phyloP scores from a whole-genome alignment of 2,329 filamentous ascomycete species.

The Aspergillus alliaceus region DNA sequence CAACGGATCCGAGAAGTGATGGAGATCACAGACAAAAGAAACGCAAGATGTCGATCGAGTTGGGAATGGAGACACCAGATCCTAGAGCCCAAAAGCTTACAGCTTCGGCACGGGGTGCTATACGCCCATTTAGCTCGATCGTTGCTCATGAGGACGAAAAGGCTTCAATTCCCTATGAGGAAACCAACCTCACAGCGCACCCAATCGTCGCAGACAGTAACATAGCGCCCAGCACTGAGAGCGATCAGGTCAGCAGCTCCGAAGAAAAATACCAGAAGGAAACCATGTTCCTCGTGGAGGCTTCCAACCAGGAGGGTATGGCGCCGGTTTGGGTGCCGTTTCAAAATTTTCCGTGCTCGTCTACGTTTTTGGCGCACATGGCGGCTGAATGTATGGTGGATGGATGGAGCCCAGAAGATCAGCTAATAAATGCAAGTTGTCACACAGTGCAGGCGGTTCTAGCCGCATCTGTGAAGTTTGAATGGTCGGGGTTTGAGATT shows the following conservation, averaged over 20 bases:
- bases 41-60: not conserved
- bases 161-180: no score
- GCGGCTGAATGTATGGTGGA: constrained; percentile 10
- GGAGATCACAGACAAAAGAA: not conserved
- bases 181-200: not conserved
- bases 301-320: constrained; percentile 10
- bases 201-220: not conserved
- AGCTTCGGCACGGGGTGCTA: not conserved
- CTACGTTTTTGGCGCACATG: constrained; percentile 18
- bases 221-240: no score
- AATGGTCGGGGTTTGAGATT: constrained; percentile 21
- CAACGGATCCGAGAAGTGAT: not conserved
- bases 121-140: not conserved
- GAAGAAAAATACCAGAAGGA: not conserved
- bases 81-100: not conserved
- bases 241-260: not conserved
- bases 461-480: constrained; percentile 21
- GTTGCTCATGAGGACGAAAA: not conserved
- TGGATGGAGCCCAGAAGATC: constrained; percentile 11
- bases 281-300: constrained; percentile 18
- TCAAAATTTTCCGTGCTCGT: constrained; percentile 10
- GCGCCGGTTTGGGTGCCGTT: constrained; percentile 20
- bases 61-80: not conserved
- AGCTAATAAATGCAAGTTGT: constrained; percentile 7
- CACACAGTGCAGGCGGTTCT: constrained; percentile 2